Evolutionary conservation across 2,329 filamentous ascomycete genomes (phyloP).

Genomic region (Trichoderma oligosporum): DNA sequence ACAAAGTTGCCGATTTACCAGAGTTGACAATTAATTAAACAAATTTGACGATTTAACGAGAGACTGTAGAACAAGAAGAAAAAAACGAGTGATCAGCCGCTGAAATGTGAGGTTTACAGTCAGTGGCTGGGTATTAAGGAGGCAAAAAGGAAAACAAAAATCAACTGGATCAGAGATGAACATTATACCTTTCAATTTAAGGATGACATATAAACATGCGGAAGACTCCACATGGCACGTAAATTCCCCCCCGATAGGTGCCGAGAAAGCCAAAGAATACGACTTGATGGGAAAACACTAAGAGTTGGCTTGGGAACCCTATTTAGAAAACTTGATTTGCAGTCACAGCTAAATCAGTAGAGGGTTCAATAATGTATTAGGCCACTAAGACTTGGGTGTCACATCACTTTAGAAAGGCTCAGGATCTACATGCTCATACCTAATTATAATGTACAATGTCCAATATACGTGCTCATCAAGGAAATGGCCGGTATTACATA

Average conservation of each 20-base stretch:
- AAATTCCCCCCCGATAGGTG: neutral
- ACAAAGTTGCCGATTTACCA: neutral
- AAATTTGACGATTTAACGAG: neutral
- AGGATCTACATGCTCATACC: neutral
- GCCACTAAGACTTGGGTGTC: neutral
- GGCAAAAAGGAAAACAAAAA: neutral
- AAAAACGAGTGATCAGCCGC: neutral
- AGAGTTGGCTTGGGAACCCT: neutral
- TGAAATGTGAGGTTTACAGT: neutral
- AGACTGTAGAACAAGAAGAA: neutral
- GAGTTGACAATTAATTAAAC: no score
- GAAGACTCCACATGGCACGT: neutral
- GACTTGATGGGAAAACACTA: neutral
- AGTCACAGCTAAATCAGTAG: neutral
- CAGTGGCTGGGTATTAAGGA: neutral
- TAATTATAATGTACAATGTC: no score
- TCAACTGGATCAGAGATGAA: no score
- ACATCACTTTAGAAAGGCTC: neutral
- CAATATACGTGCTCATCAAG: no score
- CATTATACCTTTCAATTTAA: neutral
- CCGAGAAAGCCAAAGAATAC: neutral
- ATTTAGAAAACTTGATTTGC: neutral
- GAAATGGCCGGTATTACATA: no score
- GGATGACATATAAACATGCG: neutral
- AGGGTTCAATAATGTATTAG: neutral